Conservation (phyloP, 2,329 filamentous ascomycete species). For the Zasmidium angulare region DNA sequence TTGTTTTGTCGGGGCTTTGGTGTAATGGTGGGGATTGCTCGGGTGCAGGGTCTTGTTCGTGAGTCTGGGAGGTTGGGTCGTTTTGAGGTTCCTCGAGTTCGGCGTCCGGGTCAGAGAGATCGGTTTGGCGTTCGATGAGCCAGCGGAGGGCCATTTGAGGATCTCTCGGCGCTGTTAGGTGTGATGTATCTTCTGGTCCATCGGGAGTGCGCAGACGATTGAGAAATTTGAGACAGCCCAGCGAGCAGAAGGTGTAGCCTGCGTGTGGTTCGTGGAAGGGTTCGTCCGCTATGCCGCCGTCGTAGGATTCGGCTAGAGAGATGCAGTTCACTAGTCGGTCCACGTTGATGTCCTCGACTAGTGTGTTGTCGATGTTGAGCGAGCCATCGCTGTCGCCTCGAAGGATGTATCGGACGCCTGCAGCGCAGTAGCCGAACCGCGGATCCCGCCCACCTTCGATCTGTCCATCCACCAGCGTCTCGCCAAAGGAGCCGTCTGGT, state of each 20-base stretch:
- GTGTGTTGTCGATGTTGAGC: constrained; percentile 53
- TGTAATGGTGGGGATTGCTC: constrained; percentile 11
- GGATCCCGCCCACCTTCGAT: constrained; percentile 82
- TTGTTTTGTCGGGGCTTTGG: constrained; percentile 28
- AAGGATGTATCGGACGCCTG: constrained; percentile 79
- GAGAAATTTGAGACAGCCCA: constrained; percentile 76
- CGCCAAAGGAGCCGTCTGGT: constrained; percentile 85
- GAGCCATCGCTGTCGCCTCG: constrained; percentile 52
- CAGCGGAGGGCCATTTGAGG: constrained; percentile 44
- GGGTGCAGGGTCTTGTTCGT: background rate
- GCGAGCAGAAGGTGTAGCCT: constrained; percentile 87
- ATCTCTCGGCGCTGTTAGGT: constrained; percentile 34
- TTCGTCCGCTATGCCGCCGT: constrained; percentile 79
- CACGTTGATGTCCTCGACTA: constrained; percentile 72
- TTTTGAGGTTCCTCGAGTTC: constrained; percentile 5
- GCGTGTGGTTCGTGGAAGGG: constrained; percentile 81
- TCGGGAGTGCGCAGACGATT: constrained; percentile 51
- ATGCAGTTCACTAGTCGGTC: constrained; percentile 70
- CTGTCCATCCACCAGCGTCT: constrained; percentile 63
- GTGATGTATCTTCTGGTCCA: constrained; percentile 9
- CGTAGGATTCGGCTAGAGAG: constrained; percentile 67
- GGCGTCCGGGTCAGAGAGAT: constrained; percentile 39
- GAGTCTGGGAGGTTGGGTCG: constrained; percentile 3
- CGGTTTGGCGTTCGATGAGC: constrained; percentile 50
- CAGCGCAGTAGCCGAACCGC: constrained; percentile 83